Conservation (phyloP, 208 protist species). For the Crithidia bombi region DNA sequence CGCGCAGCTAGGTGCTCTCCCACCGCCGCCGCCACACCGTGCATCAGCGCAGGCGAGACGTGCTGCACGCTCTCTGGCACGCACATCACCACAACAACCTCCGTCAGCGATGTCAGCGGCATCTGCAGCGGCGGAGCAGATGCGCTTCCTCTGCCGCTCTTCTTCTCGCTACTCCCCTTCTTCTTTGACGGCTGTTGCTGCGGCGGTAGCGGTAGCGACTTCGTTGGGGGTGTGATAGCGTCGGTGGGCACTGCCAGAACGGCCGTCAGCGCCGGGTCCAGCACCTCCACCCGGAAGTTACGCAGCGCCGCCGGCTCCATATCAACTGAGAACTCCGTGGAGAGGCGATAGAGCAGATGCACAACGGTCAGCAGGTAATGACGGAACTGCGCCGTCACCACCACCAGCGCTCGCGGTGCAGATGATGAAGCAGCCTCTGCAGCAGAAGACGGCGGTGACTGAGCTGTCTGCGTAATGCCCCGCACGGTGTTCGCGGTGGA, state of each 20-base stretch:
- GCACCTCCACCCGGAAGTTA: constrained; percentile 59
- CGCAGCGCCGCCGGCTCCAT: constrained; percentile 65
- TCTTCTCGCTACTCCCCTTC: not conserved
- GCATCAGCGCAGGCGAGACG: constrained; percentile 54
- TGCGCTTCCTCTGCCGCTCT: not conserved
- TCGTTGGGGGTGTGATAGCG: not conserved
- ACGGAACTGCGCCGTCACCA: constrained; percentile 31
- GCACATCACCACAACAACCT: constrained; percentile 80
- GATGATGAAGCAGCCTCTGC: not conserved
- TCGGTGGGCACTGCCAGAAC: constrained; percentile 20
- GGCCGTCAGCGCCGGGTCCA: constrained; percentile 64
- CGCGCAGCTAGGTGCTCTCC: constrained; percentile 14
- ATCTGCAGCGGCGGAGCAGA: constrained; percentile 27
- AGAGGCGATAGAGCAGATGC: constrained; percentile 66
- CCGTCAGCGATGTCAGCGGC: constrained; percentile 57
- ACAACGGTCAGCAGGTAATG: constrained; percentile 61
- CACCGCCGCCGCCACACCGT: constrained; percentile 26
- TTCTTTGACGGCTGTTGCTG: not conserved
- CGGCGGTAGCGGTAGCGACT: not conserved
- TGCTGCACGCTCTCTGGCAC: constrained; percentile 66
- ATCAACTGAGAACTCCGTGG: constrained; percentile 53
- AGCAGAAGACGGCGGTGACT: not conserved
- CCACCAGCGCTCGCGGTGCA: not conserved
- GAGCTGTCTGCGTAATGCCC: not conserved
- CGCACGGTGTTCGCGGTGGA: constrained; percentile 38